Evolutionary conservation across 345 rosid species (phyloP), one percentile per base, ranked within the genome.

Genomic region (Salix exigua): DNA sequence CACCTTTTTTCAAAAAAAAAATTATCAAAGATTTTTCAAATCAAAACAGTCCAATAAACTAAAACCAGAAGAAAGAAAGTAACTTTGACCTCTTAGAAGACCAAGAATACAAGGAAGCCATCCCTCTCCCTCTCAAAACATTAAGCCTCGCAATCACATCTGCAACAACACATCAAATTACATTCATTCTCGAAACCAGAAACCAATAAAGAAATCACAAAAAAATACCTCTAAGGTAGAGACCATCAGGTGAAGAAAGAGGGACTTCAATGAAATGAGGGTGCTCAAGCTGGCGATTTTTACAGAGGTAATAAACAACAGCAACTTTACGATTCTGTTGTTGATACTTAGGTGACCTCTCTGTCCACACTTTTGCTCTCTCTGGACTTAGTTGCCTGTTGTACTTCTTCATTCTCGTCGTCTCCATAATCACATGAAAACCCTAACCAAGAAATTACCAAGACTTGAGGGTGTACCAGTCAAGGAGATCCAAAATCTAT

Each of bases 241-340:
- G 96, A 33, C 98, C 94, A 14, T 91, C 79, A 0, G 91, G 90
- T 3, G 99, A 91, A 70, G 97, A 84, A 74, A 90, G 73, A 23
- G 87, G 87, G 71, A 96, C 98, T 73, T 93, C 96, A 70, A 96
- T 93, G 92, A 96, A 92, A 76, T 96, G 99, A 78, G 99, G 99
- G 78, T 96, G 99, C 75, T 96, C 99, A n/a, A 96, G 98, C 82
- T 91, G 97, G 60, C 94, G 96, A 74, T 96, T 96, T 77, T 94
- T 83, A 78, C 90, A 92, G 44, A 96, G 87, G 66, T 96, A 96
- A 80, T 96, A 96, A 84, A 96, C 97, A 65, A 96, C 92, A 19
- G 92, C 83, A 21, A 91, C 97, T 81, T 87, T 95, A 77, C 94
- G 86, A 25, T 74, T 84, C 83, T 86, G 87, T 50, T 82, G 78